Evolutionary conservation across 1,284 basidiomycete species (phyloP).

Genomic region (Vanrija sp.): DNA sequence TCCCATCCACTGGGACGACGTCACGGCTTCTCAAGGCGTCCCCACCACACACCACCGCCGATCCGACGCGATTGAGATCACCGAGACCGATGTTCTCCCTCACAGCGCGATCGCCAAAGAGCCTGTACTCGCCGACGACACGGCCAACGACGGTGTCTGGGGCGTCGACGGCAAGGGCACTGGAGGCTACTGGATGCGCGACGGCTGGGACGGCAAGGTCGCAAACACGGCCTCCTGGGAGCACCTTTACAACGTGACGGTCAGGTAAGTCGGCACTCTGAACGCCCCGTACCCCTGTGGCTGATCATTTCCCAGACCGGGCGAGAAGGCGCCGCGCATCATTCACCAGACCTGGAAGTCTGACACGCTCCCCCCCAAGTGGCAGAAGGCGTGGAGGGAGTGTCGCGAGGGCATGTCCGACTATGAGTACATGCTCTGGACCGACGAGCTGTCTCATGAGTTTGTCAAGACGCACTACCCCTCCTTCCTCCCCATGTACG

Average conservation of each 20-base stretch:
- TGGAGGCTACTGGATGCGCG: constrained; percentile 45
- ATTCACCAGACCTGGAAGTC: constrained; percentile 99
- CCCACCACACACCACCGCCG: not conserved
- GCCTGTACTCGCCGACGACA: not conserved
- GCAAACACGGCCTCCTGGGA: constrained; percentile 35
- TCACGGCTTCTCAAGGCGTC: too few relatives aligned
- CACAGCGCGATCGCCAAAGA: not conserved
- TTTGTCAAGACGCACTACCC: constrained; percentile 86
- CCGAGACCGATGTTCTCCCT: not conserved
- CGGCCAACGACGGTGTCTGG: constrained; percentile 25
- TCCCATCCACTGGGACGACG: too few relatives aligned
- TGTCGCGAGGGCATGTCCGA: constrained; percentile 88
- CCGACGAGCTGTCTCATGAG: constrained; percentile 80
- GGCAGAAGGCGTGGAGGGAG: constrained; percentile 71
- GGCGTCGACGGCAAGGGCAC: constrained; percentile 42
- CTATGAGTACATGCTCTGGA: constrained; percentile 98
- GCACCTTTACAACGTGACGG: constrained; percentile 39
- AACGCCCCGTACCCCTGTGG: not conserved
- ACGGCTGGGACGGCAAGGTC: constrained; percentile 44
- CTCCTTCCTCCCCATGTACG: constrained; percentile 89
- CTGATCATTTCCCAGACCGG: constrained; percentile 13
- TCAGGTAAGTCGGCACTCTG: constrained; percentile 24
- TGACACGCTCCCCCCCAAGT: constrained; percentile 74
- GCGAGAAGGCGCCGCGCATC: constrained; percentile 81
- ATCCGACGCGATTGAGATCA: constrained; percentile 12